Base-by-base conservation (phyloP, 495 filamentous ascomycete genomes). In the Tetracladium marchalianum region DNA sequence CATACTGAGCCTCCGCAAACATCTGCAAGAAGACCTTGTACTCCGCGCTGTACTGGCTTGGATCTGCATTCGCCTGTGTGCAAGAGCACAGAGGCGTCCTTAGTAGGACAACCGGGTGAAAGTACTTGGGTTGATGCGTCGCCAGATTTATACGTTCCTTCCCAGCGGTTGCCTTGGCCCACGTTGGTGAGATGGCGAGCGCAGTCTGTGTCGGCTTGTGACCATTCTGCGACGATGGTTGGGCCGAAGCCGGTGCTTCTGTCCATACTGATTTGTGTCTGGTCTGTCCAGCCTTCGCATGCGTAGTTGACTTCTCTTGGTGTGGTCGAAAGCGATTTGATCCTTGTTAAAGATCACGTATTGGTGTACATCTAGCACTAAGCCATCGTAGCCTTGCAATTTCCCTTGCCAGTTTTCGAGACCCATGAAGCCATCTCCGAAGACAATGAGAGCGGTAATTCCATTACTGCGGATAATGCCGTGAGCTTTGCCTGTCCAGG, bases 1-100 rank as follows among this genome's bases (percentile, higher is more conserved):
- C 87, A 99, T 97, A n/a, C 68, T 99, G 93, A 34, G 89, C 90
- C 65, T 95, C 83, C 16, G 92, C 90, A 66, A 96, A 96, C 59
- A 82, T 84, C 55, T 73, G 74, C 49, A 99, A 67, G 67, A 87
- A 97, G 50, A 79, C 63, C 65, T 93, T 95, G 66, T 99, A 99
- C 8, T 64, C 66, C 36, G 69, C 65, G 35, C 75, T 77, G 69
- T 88, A 99, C 57, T 0, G 82, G 69, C 55, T 82, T 78, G 2
- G 82, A 82, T 55, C 93, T 96, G 17, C 90, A 86, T 18, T 66
- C 55, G 15, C 64, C 64, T 66, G 55, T 17, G 65, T 64, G 64
- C 93, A 99, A 34, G 71, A 76, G 60, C 93, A 99, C 33, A 57
- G 53, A 10, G 11, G 62, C 60, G 31, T 63, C 56, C 49, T 77